Conservation (phyloP, 2,329 filamentous ascomycete species). For the Colletotrichum horii region DNA sequence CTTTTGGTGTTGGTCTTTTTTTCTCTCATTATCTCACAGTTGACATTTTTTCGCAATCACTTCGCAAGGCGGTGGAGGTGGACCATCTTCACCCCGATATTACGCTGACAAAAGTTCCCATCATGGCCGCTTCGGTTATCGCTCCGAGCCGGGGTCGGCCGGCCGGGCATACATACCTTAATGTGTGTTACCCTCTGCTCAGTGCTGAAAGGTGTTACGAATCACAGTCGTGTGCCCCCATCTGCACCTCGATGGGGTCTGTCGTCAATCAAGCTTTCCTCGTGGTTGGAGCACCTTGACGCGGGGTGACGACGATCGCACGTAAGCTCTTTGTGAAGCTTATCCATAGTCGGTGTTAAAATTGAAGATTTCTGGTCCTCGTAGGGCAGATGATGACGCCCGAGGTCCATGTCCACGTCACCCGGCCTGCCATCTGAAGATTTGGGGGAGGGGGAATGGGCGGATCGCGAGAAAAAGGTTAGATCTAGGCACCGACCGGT, state of each 20-base stretch:
- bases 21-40: not conserved
- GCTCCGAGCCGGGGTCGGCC: not conserved
- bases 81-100: slow-evolving; percentile 9
- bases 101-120: slow-evolving; percentile 16
- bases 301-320: slow-evolving; percentile 18
- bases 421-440: not conserved
- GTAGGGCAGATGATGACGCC: not conserved
- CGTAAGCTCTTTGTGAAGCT: slow-evolving; percentile 14
- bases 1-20: not conserved
- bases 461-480: not conserved
- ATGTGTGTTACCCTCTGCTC: not conserved
- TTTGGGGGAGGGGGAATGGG: not conserved
- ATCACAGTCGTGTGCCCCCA: not conserved
- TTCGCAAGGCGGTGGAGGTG: not conserved
- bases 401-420: not conserved
- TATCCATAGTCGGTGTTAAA: not conserved
- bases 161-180: not conserved
- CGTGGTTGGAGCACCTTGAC: not conserved
- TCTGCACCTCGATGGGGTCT: not conserved
- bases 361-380: not conserved
- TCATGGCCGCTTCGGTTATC: not conserved
- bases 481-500: not conserved
- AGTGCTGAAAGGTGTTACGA: not conserved
- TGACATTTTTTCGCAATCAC: not conserved
- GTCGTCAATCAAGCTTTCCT: slow-evolving; percentile 10